Percentiles rank a stretch among this genome's conserved stretches.
These are phyloP conservation scores for Malassezia globosa DNA, from an alignment of 1,284 basidiomycete species.

Conservation along the genomic window DNA sequence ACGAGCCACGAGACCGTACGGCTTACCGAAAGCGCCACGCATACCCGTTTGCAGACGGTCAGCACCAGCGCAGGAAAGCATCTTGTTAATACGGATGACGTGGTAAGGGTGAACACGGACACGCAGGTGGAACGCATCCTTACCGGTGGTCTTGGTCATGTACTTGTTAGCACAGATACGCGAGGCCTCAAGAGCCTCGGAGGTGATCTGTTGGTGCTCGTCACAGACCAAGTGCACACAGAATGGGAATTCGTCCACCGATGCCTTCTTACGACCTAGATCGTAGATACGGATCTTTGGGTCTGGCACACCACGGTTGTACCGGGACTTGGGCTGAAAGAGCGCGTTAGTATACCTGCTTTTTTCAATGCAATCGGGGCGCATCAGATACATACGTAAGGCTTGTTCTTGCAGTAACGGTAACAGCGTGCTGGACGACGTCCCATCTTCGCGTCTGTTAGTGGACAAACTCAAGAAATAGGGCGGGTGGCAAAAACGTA, in stretches of 20 bases:
- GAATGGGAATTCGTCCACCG: conserved; percentile 77
- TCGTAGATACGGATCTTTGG: conserved; percentile 53
- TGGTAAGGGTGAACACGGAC: conserved; percentile 98
- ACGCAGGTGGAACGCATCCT: conserved; percentile 96
- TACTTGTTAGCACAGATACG: conserved; percentile 99
- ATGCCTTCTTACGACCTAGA: conserved; percentile 85
- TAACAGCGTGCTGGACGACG: conserved; percentile 39
- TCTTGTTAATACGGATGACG: conserved; percentile 99
- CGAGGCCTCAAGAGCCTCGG: conserved; percentile 91
- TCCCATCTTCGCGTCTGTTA: conserved; percentile 15
- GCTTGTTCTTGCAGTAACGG: conserved; percentile 47
- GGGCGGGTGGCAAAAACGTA: conserved; percentile 7
- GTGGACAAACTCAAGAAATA: not conserved
- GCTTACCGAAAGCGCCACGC: conserved; percentile 99
- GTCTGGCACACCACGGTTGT: conserved; percentile 69
- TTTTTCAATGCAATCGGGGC: conserved; percentile 5
- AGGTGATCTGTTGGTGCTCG: conserved; percentile 94
- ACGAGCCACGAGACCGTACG: conserved; percentile 86
- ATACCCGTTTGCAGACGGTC: conserved; percentile 95
- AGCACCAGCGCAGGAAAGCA: conserved; percentile 96
- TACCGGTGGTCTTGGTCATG: conserved; percentile 92
- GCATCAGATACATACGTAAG: conserved; percentile 18
- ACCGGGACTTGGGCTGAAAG: conserved; percentile 51
- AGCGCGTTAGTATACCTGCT: conserved; percentile 8
- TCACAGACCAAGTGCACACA: conserved; percentile 84